phyloP scores from a whole-genome alignment of 2,329 filamentous ascomycete genomes.

The Stagonosporopsis cucurbitacearum region DNA sequence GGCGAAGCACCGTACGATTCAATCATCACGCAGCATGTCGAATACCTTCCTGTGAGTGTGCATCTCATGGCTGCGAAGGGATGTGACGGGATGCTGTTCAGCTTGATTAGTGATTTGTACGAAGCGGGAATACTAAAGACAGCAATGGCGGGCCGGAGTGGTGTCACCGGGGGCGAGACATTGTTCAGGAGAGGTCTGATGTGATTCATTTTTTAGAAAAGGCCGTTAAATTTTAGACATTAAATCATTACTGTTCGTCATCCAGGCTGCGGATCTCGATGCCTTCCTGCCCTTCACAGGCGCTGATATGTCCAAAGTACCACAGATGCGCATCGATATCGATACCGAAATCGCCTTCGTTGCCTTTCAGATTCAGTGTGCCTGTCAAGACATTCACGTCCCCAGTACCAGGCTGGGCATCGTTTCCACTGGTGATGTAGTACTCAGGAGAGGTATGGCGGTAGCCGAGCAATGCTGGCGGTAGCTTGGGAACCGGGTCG shows the following conservation, averaged over 20 bases:
- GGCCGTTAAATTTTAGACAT: background rate
- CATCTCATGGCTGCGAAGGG: conserved; percentile 65
- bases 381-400: conserved; percentile 35
- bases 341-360: conserved; percentile 36
- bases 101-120: conserved; percentile 60
- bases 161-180: conserved; percentile 51
- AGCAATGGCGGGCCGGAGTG: conserved; percentile 54
- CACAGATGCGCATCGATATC: conserved; percentile 43
- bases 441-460: conserved; percentile 74
- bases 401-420: conserved; percentile 21
- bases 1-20: conserved; percentile 55
- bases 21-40: conserved; percentile 56
- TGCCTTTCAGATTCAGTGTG: conserved; percentile 33
- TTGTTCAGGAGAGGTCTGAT: conserved; percentile 43
- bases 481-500: conserved; percentile 73
- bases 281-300: conserved; percentile 37
- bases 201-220: too few relatives aligned
- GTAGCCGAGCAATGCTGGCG: conserved; percentile 67
- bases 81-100: conserved; percentile 66
- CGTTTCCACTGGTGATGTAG: conserved; percentile 50
- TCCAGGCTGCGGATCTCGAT: conserved; percentile 33
- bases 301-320: conserved; percentile 47
- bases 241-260: background rate
- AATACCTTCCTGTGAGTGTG: conserved; percentile 64
- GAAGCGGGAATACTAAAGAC: conserved; percentile 56